A percentile compares a stretch with the other conserved stretches of the same genome.
These are phyloP conservation scores for Fusarium camptoceras DNA, from an alignment of 2,329 filamentous ascomycete genomes.

Conservation along the genomic window DNA sequence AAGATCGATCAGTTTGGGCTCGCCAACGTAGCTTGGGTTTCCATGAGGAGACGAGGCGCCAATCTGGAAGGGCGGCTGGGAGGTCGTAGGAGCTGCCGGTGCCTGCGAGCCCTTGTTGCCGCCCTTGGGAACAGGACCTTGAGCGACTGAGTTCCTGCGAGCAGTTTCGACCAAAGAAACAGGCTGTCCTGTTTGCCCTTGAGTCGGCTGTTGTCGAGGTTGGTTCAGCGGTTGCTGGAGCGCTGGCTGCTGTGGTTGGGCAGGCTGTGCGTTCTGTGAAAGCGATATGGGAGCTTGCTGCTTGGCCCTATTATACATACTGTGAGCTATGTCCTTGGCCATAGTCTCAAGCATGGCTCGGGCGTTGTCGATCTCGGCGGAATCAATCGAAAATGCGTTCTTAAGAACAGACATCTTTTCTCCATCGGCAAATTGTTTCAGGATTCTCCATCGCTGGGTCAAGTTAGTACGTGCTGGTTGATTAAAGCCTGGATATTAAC, in stretches of 20 bases:
- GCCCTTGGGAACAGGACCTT: slow-evolving; percentile 55
- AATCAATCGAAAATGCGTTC: slow-evolving; percentile 63
- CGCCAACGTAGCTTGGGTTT: slow-evolving; percentile 66
- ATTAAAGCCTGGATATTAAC: slow-evolving; percentile 40
- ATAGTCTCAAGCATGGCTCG: slow-evolving; percentile 63
- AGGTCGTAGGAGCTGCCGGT: slow-evolving; percentile 67
- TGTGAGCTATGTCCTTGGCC: slow-evolving; percentile 59
- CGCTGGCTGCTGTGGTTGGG: slow-evolving; percentile 50
- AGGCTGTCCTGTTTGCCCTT: slow-evolving; percentile 40
- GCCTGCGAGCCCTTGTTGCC: slow-evolving; percentile 61
- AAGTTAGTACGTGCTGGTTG: slow-evolving; percentile 49
- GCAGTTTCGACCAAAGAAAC: slow-evolving; percentile 60
- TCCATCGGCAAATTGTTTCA: slow-evolving; percentile 65
- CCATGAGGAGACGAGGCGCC: slow-evolving; percentile 69
- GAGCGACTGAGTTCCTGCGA: slow-evolving; percentile 63
- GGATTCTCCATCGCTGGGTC: slow-evolving; percentile 63
- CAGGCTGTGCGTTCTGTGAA: slow-evolving; percentile 46
- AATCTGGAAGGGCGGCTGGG: slow-evolving; percentile 68
- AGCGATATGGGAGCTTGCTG: slow-evolving; percentile 48
- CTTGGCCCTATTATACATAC: slow-evolving; percentile 46
- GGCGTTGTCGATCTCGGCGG: slow-evolving; percentile 63
- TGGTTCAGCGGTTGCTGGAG: slow-evolving; percentile 52
- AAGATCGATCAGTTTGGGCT: slow-evolving; percentile 65
- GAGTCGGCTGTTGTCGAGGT: slow-evolving; percentile 37
- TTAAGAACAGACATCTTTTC: slow-evolving; percentile 60